Conservation (phyloP, 2,329 filamentous ascomycete species). For the Aspergillus jensenii region DNA sequence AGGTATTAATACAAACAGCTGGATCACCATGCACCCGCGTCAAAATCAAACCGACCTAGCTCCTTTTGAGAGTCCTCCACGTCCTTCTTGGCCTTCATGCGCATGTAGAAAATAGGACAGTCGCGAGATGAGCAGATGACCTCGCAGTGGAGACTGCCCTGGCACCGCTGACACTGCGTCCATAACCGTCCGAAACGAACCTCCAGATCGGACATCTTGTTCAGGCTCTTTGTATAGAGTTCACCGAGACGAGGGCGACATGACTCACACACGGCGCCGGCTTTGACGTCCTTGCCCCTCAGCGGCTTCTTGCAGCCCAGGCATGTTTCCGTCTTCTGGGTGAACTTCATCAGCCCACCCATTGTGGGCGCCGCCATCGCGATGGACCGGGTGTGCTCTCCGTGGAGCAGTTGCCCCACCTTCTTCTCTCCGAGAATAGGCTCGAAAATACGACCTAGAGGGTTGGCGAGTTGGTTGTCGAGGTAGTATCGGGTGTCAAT, state of each 20-base stretch:
- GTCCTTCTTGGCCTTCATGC: slow-evolving; percentile 99
- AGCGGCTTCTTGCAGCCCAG: slow-evolving; percentile 99
- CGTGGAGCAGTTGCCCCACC: slow-evolving; percentile 79
- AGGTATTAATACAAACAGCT: slow-evolving; percentile 20
- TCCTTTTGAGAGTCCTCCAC: slow-evolving; percentile 94
- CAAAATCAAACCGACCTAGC: slow-evolving; percentile 82
- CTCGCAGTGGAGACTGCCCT: slow-evolving; percentile 96
- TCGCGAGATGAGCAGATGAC: slow-evolving; percentile 96
- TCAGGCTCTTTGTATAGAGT: slow-evolving; percentile 86
- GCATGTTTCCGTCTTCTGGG: slow-evolving; percentile 96
- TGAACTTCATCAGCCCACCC: slow-evolving; percentile 96
- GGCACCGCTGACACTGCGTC: slow-evolving; percentile 97
- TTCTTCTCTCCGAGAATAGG: slow-evolving; percentile 94
- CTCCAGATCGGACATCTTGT: slow-evolving; percentile 87
- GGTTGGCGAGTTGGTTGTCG: slow-evolving; percentile 96
- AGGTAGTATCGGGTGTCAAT: slow-evolving; percentile 99
- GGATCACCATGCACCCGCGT: slow-evolving; percentile 67
- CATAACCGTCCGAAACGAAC: slow-evolving; percentile 89
- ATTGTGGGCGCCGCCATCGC: slow-evolving; percentile 87
- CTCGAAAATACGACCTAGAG: slow-evolving; percentile 92
- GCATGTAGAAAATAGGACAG: slow-evolving; percentile 99
- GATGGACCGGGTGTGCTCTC: slow-evolving; percentile 93
- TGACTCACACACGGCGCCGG: slow-evolving; percentile 83
- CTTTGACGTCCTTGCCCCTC: slow-evolving; percentile 72
- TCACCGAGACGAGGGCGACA: slow-evolving; percentile 85